Conservation (phyloP, 1,139 yeast genomes). For the Pneumocystis oryctolagi region DNA sequence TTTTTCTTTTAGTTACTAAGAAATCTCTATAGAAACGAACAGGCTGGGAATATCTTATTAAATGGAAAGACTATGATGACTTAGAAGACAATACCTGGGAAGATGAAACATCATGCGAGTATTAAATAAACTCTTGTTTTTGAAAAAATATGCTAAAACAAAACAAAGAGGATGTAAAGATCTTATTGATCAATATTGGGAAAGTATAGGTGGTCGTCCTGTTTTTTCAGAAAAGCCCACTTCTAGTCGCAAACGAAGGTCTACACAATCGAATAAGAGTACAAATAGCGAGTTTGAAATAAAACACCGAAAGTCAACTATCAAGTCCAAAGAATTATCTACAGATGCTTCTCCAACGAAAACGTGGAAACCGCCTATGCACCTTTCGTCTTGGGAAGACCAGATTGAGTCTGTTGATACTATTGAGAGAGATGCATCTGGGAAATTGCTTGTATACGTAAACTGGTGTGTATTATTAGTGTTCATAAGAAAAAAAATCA, state of each 20-base stretch:
- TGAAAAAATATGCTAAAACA: neutral
- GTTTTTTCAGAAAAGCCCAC: neutral
- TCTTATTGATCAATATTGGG: slow-evolving; percentile 1
- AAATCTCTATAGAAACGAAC: neutral
- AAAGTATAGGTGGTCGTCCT: neutral
- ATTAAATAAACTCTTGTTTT: neutral
- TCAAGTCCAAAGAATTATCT: neutral
- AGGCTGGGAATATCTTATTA: slow-evolving; percentile 1
- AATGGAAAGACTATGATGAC: slow-evolving; percentile 1
- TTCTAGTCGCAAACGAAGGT: neutral
- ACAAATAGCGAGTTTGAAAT: neutral
- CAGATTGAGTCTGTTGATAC: slow-evolving; percentile 1
- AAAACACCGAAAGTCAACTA: neutral
- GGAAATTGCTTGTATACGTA: neutral
- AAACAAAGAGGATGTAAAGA: neutral
- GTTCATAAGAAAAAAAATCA: neutral
- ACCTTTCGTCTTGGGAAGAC: slow-evolving; percentile 1
- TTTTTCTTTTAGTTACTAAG: neutral
- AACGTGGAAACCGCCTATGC: neutral
- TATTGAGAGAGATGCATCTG: neutral
- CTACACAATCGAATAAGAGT: neutral
- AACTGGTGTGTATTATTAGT: neutral
- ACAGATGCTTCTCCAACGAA: neutral
- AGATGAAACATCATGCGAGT: neutral
- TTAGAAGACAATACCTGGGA: slow-evolving; percentile 1